These are phyloP conservation scores for Rhynchospora tenuis DNA, from an alignment of 176 grass and related monocot species.

Conservation along the genomic window DNA sequence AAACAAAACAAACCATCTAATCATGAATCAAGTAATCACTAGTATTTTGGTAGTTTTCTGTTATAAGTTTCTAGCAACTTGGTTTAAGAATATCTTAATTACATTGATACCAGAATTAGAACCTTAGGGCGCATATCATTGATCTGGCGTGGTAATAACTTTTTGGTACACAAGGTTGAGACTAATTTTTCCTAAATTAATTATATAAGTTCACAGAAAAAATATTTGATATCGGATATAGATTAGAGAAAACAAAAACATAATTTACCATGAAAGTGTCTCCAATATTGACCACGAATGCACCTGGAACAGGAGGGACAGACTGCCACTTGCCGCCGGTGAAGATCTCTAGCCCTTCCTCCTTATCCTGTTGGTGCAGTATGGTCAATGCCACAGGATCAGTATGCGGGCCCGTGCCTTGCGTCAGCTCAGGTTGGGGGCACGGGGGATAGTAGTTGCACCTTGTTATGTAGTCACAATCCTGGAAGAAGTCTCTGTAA, in stretches of 20 bases:
- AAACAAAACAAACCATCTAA: too few species aligned
- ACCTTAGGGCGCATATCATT: not conserved
- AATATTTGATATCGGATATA: not conserved
- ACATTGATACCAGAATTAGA: not conserved
- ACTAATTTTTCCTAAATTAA: not conserved
- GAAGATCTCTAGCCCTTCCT: slow-evolving; percentile 73
- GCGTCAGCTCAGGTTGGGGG: slow-evolving; percentile 66
- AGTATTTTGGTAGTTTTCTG: too few species aligned
- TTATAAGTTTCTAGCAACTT: too few species aligned
- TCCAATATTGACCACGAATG: slow-evolving; percentile 71
- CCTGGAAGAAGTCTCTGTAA: slow-evolving; percentile 60
- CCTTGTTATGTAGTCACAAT: slow-evolving; percentile 56
- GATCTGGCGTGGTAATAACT: not conserved
- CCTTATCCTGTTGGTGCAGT: slow-evolving; percentile 51
- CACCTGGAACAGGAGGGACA: slow-evolving; percentile 42
- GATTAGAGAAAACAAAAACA: not conserved
- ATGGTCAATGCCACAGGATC: slow-evolving; percentile 71
- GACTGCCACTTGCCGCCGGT: slow-evolving; percentile 39
- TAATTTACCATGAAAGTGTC: slow-evolving; percentile 69
- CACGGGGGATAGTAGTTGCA: slow-evolving; percentile 84
- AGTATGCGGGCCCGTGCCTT: slow-evolving; percentile 76
- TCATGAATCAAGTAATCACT: too few species aligned
- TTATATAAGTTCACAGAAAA: not conserved
- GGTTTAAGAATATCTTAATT: too few species aligned
- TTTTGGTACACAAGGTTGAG: not conserved